Evolutionary conservation across 306 rosid species (phyloP).

Genomic region (Canavalia ensiformis): DNA sequence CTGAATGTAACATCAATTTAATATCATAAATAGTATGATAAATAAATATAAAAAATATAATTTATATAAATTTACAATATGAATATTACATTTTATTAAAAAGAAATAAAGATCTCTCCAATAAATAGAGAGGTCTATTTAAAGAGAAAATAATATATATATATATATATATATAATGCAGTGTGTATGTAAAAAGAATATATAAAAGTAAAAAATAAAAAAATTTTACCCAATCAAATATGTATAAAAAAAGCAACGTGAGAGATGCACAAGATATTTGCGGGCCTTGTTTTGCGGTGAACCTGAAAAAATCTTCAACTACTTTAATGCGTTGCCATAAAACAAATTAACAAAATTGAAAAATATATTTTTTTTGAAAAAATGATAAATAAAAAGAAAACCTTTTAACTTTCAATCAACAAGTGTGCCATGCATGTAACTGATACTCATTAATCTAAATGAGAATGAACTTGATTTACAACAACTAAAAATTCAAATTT

Average conservation of each 20-base stretch:
- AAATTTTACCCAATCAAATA: not conserved
- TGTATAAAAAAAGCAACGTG: not conserved
- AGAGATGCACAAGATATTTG: not conserved
- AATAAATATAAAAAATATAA: too few relatives aligned
- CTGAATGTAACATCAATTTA: too few relatives aligned
- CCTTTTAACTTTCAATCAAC: not conserved
- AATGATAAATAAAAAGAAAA: not conserved
- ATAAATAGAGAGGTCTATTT: too few relatives aligned
- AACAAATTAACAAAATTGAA: not conserved
- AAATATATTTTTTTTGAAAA: not conserved
- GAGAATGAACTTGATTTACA: not conserved
- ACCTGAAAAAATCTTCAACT: not conserved
- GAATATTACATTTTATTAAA: too few relatives aligned
- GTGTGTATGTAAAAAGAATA: too few relatives aligned
- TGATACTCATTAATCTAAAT: too few relatives aligned
- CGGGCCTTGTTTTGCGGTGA: not conserved
- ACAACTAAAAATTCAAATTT: not conserved
- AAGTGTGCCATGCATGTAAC: not conserved
- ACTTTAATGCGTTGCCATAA: not conserved
- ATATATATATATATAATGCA: too few relatives aligned
- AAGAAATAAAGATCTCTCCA: too few relatives aligned
- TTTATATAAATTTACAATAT: too few relatives aligned
- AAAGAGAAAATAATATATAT: too few relatives aligned
- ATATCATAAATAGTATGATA: too few relatives aligned
- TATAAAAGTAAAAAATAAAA: too few relatives aligned